These are phyloP conservation scores for Mycosphaerella sp. DNA, from an alignment of 2,329 filamentous ascomycete species.

Conservation along the genomic window DNA sequence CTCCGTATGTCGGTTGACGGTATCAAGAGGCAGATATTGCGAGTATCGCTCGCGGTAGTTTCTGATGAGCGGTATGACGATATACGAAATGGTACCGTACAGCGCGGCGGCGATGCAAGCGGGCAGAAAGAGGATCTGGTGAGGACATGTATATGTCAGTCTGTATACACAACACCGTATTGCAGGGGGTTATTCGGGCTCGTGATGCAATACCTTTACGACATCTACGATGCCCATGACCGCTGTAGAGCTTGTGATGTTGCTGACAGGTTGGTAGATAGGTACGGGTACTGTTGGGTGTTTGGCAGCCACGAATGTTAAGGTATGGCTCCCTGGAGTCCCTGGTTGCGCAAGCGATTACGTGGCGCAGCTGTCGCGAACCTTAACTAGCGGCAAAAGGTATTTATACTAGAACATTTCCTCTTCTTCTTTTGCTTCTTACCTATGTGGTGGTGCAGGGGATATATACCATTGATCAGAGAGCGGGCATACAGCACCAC, in stretches of 20 bases:
- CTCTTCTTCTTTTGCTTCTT: too few species aligned
- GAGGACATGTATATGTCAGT: not conserved
- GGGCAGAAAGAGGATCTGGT: conserved; percentile 42
- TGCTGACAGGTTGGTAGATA: not conserved
- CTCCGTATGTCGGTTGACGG: conserved; percentile 26
- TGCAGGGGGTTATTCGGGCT: not conserved
- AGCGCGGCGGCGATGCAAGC: conserved; percentile 39
- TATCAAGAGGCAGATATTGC: conserved; percentile 37
- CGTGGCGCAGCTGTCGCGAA: too few species aligned
- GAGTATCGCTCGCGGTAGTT: conserved; percentile 41
- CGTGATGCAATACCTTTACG: conserved; percentile 20
- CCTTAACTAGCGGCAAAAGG: too few species aligned
- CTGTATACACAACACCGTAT: not conserved
- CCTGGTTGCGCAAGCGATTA: too few species aligned
- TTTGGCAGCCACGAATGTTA: too few species aligned
- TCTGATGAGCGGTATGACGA: conserved; percentile 41
- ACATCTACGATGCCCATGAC: conserved; percentile 24
- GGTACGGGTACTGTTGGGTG: too few species aligned
- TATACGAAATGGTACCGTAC: conserved; percentile 38
- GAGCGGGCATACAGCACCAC: not conserved
- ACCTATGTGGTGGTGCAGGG: too few species aligned
- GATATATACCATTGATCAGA: not conserved
- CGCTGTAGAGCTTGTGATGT: not conserved
- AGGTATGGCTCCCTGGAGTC: too few species aligned
- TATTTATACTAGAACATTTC: too few species aligned